phyloP scores from a whole-genome alignment of 176 grass and related monocot genomes.

The Bolboschoenus planiculmis region DNA sequence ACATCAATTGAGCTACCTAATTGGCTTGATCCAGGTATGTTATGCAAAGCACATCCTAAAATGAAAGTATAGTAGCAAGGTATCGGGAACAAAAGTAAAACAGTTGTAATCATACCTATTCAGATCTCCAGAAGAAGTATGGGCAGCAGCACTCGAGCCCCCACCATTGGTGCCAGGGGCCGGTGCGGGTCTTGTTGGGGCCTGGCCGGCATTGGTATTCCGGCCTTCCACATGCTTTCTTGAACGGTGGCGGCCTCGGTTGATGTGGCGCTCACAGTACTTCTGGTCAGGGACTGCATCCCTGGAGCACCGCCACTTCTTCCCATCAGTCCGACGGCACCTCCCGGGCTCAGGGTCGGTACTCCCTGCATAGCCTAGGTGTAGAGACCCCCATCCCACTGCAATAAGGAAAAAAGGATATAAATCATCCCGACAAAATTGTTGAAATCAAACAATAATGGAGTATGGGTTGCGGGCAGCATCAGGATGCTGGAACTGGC shows the following conservation, averaged over 20 bases:
- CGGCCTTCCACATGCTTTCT: slow-evolving; percentile 99
- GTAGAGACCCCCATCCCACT: slow-evolving; percentile 66
- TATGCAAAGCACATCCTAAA: background rate
- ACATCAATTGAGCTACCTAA: background rate
- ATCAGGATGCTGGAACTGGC: background rate
- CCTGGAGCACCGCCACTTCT: slow-evolving; percentile 91
- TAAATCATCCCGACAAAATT: background rate
- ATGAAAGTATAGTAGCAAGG: background rate
- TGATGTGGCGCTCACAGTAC: slow-evolving; percentile 92
- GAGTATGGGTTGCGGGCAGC: background rate
- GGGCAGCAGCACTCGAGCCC: background rate
- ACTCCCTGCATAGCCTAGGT: slow-evolving; percentile 31
- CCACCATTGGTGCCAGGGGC: background rate
- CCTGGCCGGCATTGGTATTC: slow-evolving; percentile 21
- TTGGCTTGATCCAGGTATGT: background rate
- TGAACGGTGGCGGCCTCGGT: slow-evolving; percentile 55
- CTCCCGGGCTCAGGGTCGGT: slow-evolving; percentile 74
- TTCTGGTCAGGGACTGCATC: slow-evolving; percentile 72
- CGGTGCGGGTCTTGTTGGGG: background rate
- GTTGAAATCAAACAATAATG: background rate
- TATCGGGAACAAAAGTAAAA: background rate
- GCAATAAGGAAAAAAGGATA: background rate
- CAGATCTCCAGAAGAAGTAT: background rate
- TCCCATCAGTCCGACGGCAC: slow-evolving; percentile 75
- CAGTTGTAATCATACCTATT: slow-evolving; percentile 10